phyloP scores from a whole-genome alignment of 2,329 filamentous ascomycete genomes.

The Colletotrichum tabaci region DNA sequence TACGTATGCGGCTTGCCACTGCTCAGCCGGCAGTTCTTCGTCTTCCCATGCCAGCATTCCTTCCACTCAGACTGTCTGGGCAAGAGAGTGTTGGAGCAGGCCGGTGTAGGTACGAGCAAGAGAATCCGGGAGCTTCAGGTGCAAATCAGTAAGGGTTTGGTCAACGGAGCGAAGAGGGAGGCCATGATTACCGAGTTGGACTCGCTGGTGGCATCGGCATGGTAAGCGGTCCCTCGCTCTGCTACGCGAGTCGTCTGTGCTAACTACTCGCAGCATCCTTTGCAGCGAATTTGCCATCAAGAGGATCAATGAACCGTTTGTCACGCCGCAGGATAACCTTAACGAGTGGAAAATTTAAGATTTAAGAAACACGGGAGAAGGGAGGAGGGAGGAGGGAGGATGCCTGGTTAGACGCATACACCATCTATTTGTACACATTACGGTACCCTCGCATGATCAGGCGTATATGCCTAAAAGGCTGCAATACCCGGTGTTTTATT shows the following conservation, averaged over 20 bases:
- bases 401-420: slow-evolving; percentile 16
- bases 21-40: slow-evolving; percentile 93
- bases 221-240: slow-evolving; percentile 67
- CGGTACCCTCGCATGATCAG: slow-evolving; percentile 33
- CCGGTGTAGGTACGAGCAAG: slow-evolving; percentile 81
- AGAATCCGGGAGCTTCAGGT: slow-evolving; percentile 89
- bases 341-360: slow-evolving; percentile 83
- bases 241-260: slow-evolving; percentile 8
- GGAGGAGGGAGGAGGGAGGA: background rate
- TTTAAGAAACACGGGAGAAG: slow-evolving; percentile 57
- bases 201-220: slow-evolving; percentile 89
- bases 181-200: slow-evolving; percentile 91
- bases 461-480: slow-evolving; percentile 21
- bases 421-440: slow-evolving; percentile 26
- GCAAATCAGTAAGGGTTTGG: slow-evolving; percentile 83
- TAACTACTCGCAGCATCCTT: slow-evolving; percentile 75
- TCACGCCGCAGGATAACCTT: slow-evolving; percentile 78
- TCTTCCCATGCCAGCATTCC: slow-evolving; percentile 97
- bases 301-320: slow-evolving; percentile 93
- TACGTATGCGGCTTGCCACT: slow-evolving; percentile 90
- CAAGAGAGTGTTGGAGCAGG: slow-evolving; percentile 85
- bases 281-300: slow-evolving; percentile 97
- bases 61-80: slow-evolving; percentile 97
- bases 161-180: slow-evolving; percentile 81
- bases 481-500: slow-evolving; percentile 41